phyloP scores from a whole-genome alignment of 148 eudicot species.

The Camellia lanceoleosa region DNA sequence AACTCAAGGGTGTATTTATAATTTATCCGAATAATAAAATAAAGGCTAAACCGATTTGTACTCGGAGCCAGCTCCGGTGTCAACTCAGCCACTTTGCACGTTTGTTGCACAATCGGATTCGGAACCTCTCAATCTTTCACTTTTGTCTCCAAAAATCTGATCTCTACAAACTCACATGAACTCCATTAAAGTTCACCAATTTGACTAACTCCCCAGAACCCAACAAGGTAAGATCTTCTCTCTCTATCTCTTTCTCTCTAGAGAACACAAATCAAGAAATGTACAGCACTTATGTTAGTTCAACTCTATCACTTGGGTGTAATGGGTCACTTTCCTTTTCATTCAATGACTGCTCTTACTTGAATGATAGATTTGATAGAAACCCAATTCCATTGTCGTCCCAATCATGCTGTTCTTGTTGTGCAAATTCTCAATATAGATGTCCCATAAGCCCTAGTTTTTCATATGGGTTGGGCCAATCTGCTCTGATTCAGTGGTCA shows the following conservation, averaged over 20 bases:
- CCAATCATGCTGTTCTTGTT: constrained; percentile 36
- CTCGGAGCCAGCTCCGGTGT: too few relatives aligned
- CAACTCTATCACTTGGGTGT: constrained; percentile 35
- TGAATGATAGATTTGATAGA: constrained; percentile 25
- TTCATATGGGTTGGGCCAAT: constrained; percentile 67
- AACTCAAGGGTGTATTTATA: too few relatives aligned
- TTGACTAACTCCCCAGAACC: constrained; percentile 8
- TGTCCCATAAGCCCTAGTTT: constrained; percentile 45
- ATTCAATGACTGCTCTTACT: constrained; percentile 28
- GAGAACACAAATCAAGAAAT: constrained; percentile 18
- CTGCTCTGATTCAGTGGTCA: constrained; percentile 64
- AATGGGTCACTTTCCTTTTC: constrained; percentile 35
- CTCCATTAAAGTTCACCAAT: neutral
- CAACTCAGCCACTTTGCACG: too few relatives aligned
- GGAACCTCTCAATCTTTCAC: too few relatives aligned
- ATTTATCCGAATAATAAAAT: too few relatives aligned
- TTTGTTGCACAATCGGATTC: too few relatives aligned
- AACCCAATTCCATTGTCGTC: constrained; percentile 23
- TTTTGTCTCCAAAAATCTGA: neutral
- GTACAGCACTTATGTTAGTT: constrained; percentile 38
- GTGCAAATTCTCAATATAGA: constrained; percentile 25
- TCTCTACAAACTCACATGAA: neutral
- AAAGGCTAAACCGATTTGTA: too few relatives aligned
- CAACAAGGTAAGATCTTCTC: constrained; percentile 28
- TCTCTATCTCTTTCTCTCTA: constrained; percentile 10